Evolutionary conservation across 768 basidiomycete genomes (phyloP).

Genomic region (Pisolithus orientalis): DNA sequence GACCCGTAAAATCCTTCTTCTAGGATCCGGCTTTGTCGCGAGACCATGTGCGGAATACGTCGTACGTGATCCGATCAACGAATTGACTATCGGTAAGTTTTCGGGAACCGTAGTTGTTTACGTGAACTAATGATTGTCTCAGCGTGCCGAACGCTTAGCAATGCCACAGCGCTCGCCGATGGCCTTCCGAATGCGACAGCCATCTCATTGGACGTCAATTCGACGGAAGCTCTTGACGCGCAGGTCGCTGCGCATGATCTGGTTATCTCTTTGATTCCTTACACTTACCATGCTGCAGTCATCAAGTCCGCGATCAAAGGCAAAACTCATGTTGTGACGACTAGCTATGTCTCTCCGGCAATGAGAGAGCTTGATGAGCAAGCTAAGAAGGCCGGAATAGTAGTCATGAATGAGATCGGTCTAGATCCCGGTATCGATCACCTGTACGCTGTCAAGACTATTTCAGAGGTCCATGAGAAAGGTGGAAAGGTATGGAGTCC

Average conservation of each 20-base stretch:
- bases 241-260: constrained; percentile 84
- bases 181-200: constrained; percentile 66
- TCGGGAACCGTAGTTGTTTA: not conserved
- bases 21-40: constrained; percentile 95
- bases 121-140: not conserved
- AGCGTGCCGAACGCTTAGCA: constrained; percentile 86
- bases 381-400: constrained; percentile 81
- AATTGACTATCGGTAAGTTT: constrained; percentile 73
- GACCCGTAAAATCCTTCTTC: constrained; percentile 62
- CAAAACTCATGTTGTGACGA: constrained; percentile 93
- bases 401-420: constrained; percentile 97
- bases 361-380: constrained; percentile 83
- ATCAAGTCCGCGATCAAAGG: constrained; percentile 80
- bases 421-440: constrained; percentile 95
- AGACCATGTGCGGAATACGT: constrained; percentile 96
- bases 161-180: constrained; percentile 62
- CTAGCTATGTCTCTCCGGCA: constrained; percentile 87
- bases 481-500: constrained; percentile 76
- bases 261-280: constrained; percentile 95
- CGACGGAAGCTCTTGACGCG: constrained; percentile 65
- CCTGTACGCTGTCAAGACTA: constrained; percentile 89
- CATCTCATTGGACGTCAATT: constrained; percentile 75
- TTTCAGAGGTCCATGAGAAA: constrained; percentile 87
- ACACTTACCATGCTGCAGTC: constrained; percentile 83
- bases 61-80: constrained; percentile 71